These are phyloP conservation scores for Geosmithia putterillii DNA, from an alignment of 2,329 filamentous ascomycete species.

Conservation along the genomic window DNA sequence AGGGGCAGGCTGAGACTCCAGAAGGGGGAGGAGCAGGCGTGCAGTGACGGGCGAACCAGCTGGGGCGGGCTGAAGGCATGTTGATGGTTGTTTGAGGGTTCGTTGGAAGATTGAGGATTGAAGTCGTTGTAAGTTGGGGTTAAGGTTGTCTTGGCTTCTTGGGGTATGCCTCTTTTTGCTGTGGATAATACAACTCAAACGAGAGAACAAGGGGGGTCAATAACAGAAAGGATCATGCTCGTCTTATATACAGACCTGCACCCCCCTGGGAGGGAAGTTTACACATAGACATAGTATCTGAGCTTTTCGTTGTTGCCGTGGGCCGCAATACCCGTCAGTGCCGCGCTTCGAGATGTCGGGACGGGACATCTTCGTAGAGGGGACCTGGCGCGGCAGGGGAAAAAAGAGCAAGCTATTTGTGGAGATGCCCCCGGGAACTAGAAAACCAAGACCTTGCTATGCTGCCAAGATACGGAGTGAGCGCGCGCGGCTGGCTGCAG, in stretches of 20 bases:
- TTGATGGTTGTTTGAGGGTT: constrained; percentile 4
- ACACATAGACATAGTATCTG: no score
- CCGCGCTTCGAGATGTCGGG: no score
- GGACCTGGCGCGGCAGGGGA: no score
- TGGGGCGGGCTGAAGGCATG: constrained; percentile 18
- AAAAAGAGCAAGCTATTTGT: no score
- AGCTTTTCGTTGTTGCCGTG: not conserved
- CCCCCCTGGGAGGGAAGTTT: not conserved
- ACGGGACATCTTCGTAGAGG: no score
- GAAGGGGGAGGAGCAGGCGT: constrained; percentile 23
- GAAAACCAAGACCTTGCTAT: no score
- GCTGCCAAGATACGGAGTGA: no score
- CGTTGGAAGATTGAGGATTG: not conserved
- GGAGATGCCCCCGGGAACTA: no score
- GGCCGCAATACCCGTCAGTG: not conserved
- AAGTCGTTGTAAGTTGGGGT: not conserved
- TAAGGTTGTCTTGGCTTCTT: not conserved
- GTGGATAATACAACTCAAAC: not conserved
- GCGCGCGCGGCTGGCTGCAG: no score
- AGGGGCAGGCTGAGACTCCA: constrained; percentile 20
- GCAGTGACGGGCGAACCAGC: constrained; percentile 28
- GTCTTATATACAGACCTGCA: not conserved
- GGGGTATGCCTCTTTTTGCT: not conserved
- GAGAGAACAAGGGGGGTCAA: not conserved
- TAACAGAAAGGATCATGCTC: not conserved